Conservation (phyloP, 352 stramenopile species). For the Globisporangium alternatum region DNA sequence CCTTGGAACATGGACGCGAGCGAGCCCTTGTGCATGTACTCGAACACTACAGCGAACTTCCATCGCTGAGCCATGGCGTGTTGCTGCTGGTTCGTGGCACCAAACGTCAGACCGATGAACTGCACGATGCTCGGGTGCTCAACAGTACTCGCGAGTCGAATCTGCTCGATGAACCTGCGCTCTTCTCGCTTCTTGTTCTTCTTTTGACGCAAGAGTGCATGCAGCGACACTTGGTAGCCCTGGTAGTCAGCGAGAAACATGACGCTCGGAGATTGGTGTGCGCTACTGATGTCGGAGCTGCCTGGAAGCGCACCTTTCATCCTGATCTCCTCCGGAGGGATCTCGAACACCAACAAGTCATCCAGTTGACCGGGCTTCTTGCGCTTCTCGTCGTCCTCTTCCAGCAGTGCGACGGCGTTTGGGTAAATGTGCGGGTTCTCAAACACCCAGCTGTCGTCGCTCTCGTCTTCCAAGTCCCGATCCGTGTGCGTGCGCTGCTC, state of each 20-base stretch:
- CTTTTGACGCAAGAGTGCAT: constrained; percentile 53
- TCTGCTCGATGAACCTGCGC: constrained; percentile 62
- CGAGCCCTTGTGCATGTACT: constrained; percentile 72
- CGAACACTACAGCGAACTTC: constrained; percentile 69
- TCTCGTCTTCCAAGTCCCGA: constrained; percentile 38
- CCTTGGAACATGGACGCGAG: constrained; percentile 55
- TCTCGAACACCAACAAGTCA: constrained; percentile 74
- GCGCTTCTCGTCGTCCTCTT: constrained; percentile 45
- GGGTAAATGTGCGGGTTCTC: constrained; percentile 29
- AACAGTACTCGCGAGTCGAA: constrained; percentile 51
- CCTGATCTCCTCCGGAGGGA: constrained; percentile 61
- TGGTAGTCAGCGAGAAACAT: constrained; percentile 70
- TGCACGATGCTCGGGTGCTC: constrained; percentile 74
- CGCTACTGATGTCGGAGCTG: constrained; percentile 4
- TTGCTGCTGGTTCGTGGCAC: constrained; percentile 27
- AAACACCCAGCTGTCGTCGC: constrained; percentile 49
- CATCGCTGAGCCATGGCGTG: constrained; percentile 30
- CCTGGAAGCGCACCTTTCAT: constrained; percentile 35
- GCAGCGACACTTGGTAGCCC: constrained; percentile 64
- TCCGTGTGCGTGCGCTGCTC: constrained; percentile 26
- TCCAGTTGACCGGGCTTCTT: constrained; percentile 56
- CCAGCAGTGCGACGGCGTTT: constrained; percentile 57
- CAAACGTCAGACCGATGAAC: constrained; percentile 75
- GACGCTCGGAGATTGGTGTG: constrained; percentile 16
- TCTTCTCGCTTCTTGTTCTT: constrained; percentile 36